phyloP scores from a whole-genome alignment of 768 basidiomycete species.

The Termitomyces sp. region DNA sequence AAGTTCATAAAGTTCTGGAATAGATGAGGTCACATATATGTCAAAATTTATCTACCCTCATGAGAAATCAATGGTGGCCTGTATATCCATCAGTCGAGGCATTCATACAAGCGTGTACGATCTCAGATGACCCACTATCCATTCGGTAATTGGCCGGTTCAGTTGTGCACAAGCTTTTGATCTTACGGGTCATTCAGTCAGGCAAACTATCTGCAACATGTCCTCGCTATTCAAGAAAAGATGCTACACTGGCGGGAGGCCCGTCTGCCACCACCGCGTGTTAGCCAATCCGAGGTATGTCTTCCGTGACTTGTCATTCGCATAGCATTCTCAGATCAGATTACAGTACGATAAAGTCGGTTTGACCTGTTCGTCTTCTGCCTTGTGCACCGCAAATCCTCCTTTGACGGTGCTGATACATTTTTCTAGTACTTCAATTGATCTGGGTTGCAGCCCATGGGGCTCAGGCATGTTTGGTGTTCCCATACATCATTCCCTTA shows the following conservation, averaged over 20 bases:
- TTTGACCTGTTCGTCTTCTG: conserved; percentile 55
- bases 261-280: conserved; percentile 80
- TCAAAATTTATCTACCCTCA: conserved; percentile 52
- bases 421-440: conserved; percentile 64
- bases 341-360: conserved; percentile 82
- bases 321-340: conserved; percentile 6
- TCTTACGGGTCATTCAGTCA: conserved; percentile 29
- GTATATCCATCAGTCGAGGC: conserved; percentile 49
- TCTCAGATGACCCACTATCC: conserved; percentile 49
- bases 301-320: not conserved
- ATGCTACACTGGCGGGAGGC: conserved; percentile 68
- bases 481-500: conserved; percentile 72
- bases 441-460: conserved; percentile 74
- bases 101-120: conserved; percentile 50
- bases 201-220: conserved; percentile 47
- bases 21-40: conserved; percentile 71
- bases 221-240: conserved; percentile 49
- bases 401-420: conserved; percentile 12
- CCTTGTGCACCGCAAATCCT: not conserved
- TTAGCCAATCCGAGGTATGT: conserved; percentile 70
- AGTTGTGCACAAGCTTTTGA: not conserved
- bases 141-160: conserved; percentile 37
- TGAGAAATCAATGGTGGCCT: conserved; percentile 63
- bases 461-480: conserved; percentile 65
- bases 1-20: not conserved